Evolutionary conservation across 768 basidiomycete species (phyloP).

Genomic region (Epithele typhae): DNA sequence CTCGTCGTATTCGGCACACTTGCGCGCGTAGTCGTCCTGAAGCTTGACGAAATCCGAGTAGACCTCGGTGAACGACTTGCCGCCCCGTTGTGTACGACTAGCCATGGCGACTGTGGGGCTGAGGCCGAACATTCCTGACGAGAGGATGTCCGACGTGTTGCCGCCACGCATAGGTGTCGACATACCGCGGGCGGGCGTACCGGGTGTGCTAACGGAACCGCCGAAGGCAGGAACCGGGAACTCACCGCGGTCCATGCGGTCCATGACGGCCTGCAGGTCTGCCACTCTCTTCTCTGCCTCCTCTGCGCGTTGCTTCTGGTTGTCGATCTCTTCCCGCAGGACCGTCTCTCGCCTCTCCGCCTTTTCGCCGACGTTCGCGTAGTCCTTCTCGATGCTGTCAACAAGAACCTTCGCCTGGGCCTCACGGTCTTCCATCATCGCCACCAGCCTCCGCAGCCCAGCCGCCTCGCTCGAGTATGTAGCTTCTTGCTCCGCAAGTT

Average conservation of each 20-base stretch:
- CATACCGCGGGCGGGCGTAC: conserved; percentile 28
- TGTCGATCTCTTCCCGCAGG: conserved; percentile 67
- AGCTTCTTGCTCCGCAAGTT: conserved; percentile 81
- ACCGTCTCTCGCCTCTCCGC: conserved; percentile 62
- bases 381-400: conserved; percentile 77
- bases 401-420: conserved; percentile 81
- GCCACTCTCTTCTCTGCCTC: conserved; percentile 67
- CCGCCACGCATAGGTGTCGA: conserved; percentile 41
- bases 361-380: conserved; percentile 68
- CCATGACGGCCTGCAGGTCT: conserved; percentile 69
- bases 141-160: conserved; percentile 36
- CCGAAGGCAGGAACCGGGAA: conserved; percentile 48
- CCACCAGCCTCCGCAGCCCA: conserved; percentile 68
- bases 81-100: conserved; percentile 71
- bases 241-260: conserved; percentile 69
- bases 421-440: conserved; percentile 85
- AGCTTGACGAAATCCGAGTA: conserved; percentile 87
- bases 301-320: conserved; percentile 65
- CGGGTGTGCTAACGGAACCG: conserved; percentile 14
- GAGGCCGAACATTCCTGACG: conserved; percentile 60
- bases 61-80: conserved; percentile 91
- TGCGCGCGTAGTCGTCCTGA: conserved; percentile 75
- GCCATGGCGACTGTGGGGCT: conserved; percentile 90
- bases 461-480: conserved; percentile 76
- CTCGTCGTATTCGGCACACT: conserved; percentile 77